Base-by-base conservation (phyloP, 371 early-diverging fungal genomes). In the Capillidium heterosporum region DNA sequence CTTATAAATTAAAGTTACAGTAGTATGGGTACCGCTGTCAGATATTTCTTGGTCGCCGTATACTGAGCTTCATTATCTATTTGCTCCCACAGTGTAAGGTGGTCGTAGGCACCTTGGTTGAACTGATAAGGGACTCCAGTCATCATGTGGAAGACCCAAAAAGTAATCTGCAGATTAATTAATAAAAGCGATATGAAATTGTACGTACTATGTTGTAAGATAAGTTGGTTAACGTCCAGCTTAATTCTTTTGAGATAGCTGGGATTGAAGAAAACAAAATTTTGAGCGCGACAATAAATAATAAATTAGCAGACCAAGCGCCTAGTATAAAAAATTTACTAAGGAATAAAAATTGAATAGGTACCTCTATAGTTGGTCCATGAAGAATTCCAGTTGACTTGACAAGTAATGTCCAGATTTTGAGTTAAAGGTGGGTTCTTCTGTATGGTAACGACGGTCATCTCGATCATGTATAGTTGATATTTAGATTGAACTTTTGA, bases 41-140 rank as follows among this genome's bases (percentile, higher is more conserved):
- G 71, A 65, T 86, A 96, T 69, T 96, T 96, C 60, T 91, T 86
- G 29, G 95, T 84, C 3, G 95, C 91, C n/a, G 97, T 95, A 65
- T 93, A 95, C 63, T 94, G 93, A 28, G 77, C 84, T 42, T 95
- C 95, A 56, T 87, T 81, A 67, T 96, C 97, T 63, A 96, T 91
- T 71, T 96, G 97, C 68, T 96, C 97, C 97, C 97, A 96, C 53
- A 96, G 74, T 19, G 95, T 95, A 56, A 94, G 71, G 41, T 86
- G 88, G 63, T 86, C 89, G 65, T 82, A 90, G n/a, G 87, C 95
- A 48, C 92, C 91, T 68, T 94, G 93, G 60, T 92, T 85, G 48
- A 89, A 81, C 56, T 85, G 86, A 63, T 91, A 94, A 11, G 97
- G 97, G 43, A 89, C 88, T 21, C 97, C 97, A 57, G 83, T 85